phyloP scores from a whole-genome alignment of 768 basidiomycete genomes.

The Tulasnella sp. region DNA sequence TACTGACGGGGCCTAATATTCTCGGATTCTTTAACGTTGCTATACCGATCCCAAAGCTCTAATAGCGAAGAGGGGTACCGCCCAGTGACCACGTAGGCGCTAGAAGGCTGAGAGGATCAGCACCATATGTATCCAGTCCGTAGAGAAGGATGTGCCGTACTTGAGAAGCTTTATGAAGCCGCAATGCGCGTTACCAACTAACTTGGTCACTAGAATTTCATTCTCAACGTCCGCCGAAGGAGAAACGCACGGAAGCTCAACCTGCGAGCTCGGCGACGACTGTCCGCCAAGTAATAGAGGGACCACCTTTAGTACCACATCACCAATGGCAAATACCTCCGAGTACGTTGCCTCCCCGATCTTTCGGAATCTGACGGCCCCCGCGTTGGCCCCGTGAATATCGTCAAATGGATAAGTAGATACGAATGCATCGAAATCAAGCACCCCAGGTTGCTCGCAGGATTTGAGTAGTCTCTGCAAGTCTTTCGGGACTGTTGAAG shows the following conservation, averaged over 20 bases:
- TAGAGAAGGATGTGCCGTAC: conserved; percentile 25
- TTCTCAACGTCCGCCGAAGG: conserved; percentile 69
- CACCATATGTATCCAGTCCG: neutral
- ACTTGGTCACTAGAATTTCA: conserved; percentile 65
- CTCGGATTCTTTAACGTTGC: conserved; percentile 63
- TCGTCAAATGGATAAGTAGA: conserved; percentile 58
- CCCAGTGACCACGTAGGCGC: conserved; percentile 79
- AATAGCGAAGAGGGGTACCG: conserved; percentile 71
- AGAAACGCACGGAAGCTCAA: conserved; percentile 52
- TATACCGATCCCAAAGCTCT: conserved; percentile 79
- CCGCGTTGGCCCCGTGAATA: conserved; percentile 21
- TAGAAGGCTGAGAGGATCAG: conserved; percentile 23
- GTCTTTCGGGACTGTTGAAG: conserved; percentile 36
- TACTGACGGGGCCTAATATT: conserved; percentile 71
- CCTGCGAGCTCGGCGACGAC: conserved; percentile 21
- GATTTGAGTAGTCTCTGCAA: conserved; percentile 57
- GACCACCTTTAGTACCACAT: conserved; percentile 84
- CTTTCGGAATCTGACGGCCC: conserved; percentile 50
- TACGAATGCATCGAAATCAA: conserved; percentile 73
- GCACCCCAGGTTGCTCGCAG: conserved; percentile 33
- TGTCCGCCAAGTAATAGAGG: conserved; percentile 51
- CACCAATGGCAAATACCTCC: conserved; percentile 86
- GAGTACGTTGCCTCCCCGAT: conserved; percentile 96
- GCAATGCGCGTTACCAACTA: conserved; percentile 63
- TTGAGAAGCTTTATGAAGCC: conserved; percentile 68